Base-by-base conservation (phyloP, 768 basidiomycete species). In the Scleroderma bovista region DNA sequence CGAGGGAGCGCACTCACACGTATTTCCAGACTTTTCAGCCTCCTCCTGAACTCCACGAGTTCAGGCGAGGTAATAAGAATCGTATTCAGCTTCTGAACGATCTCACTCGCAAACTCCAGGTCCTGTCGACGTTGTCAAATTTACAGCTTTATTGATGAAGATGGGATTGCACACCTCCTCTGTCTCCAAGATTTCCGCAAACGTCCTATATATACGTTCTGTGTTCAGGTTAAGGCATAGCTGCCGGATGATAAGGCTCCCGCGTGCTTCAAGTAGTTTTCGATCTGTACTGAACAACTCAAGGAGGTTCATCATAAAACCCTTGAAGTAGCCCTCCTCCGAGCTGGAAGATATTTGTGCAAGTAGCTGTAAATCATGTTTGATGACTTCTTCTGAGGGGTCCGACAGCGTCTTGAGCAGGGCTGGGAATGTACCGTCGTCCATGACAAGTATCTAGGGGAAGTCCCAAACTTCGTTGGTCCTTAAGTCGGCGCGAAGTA, bases 41-140 rank as follows among this genome's bases (percentile, higher is more conserved):
- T 76, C 63, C 89, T 88, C 48, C 96, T 77, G 68, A 98, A 97
- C 50, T 99, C 96, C 4, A 84, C 80, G n/a, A 99, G 72, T 65
- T 99, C 95, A 0, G 93, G 93, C 2, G 93, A 93, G 6, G 95
- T 98, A 55, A 95, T 94, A 44, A 99, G 74, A 57, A 99, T 98
- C 64, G 93, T 85, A 63, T 93, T 98, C 43, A 99, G 73, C 69
- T 98, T 97, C 72, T 96, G 93, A 15, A 99, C 93, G 66, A 99
- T 98, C 53, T 90, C 87, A 59, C 93, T 92, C 2, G 95, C 94
- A 66, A 98, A 98, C 65, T 98, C 96, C 37, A 98, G 79, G 65
- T 99, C 96, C 92, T 95, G 51, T 24, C 34, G 5, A 15, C 10
- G 15, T 37, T 13, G 26, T 41, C 46, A 52, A 44, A 48, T 15